These are phyloP conservation scores for Penicillium vulpinum DNA, from an alignment of 2,329 filamentous ascomycete genomes.

Conservation along the genomic window DNA sequence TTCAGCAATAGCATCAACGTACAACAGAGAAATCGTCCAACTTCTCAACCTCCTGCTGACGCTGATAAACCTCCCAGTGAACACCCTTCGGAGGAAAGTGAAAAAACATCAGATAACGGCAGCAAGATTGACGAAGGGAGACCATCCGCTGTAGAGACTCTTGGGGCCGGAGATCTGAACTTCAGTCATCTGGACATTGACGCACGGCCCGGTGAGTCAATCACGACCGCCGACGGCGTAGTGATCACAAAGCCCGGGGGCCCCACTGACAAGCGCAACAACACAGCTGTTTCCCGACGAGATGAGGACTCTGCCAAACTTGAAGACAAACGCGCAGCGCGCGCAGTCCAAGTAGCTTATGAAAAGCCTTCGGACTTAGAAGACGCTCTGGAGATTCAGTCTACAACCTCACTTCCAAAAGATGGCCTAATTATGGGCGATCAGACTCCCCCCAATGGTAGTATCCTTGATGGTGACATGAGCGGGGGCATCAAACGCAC, in stretches of 20 bases:
- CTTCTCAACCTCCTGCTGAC: conserved; percentile 34
- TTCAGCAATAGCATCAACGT: conserved; percentile 65
- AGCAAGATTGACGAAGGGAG: conserved; percentile 53
- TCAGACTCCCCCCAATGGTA: conserved; percentile 65
- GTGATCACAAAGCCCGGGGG: conserved; percentile 39
- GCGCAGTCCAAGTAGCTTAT: conserved; percentile 63
- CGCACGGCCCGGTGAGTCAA: conserved; percentile 33
- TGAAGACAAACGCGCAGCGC: conserved; percentile 60
- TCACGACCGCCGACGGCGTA: conserved; percentile 41
- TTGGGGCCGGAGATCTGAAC: conserved; percentile 85
- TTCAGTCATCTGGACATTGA: conserved; percentile 81
- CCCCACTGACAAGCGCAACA: conserved; percentile 36
- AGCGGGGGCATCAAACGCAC: conserved; percentile 58
- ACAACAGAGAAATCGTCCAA: conserved; percentile 48
- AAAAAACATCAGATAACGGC: conserved; percentile 15
- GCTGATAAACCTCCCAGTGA: conserved; percentile 31
- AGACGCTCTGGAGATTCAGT: conserved; percentile 35
- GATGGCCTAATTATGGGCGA: conserved; percentile 50
- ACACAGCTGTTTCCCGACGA: conserved; percentile 37
- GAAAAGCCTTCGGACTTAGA: conserved; percentile 43
- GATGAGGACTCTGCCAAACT: conserved; percentile 57
- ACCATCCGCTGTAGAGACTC: conserved; percentile 79
- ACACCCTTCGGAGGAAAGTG: conserved; percentile 28
- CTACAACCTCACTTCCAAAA: conserved; percentile 30
- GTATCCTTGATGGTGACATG: conserved; percentile 64